Evolutionary conservation across 1,284 basidiomycete genomes (phyloP), one percentile per base, ranked within the genome.

Genomic region (Stereum hirsutum): DNA sequence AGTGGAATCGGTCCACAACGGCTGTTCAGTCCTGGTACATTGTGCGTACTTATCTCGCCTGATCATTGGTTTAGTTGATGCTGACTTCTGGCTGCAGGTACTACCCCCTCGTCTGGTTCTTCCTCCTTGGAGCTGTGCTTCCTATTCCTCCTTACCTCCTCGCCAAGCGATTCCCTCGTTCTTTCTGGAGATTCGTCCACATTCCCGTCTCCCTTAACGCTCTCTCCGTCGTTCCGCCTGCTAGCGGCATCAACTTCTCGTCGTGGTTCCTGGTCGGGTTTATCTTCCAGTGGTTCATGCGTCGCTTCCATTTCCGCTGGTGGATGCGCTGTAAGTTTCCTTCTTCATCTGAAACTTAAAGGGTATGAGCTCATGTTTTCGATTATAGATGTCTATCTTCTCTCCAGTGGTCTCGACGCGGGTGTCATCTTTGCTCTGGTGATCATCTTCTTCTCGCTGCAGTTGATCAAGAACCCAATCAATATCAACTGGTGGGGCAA

Each of bases 291-390:
- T 91, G 74, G 64, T 73, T 74, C 62, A 72, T 88, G 53, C 81
- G 85, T 47, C 79, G 84, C 50, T 77, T 66, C 63, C 81, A 79
- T 66, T 86, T 88, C 74, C 67, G 79, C 50, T 89, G 87, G 86
- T 89, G 87, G 86, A 83, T 87, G 77, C 77, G 85, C 41, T 91
- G 89, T 72, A 91, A 90, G n/a, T n/a, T n/a, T n/a, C n/a, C n/a
- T n/a, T n/a, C n/a, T n/a, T n/a, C n/a, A n/a, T n/a, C n/a, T n/a
- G n/a, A n/a, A n/a, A n/a, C n/a, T n/a, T n/a, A n/a, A n/a, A n/a
- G n/a, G n/a, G n/a, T n/a, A n/a, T n/a, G n/a, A n/a, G n/a, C n/a
- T n/a, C n/a, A n/a, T n/a, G n/a, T n/a, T n/a, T n/a, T n/a, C n/a
- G n/a, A n/a, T n/a, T n/a, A n/a, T n/a, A n/a, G n/a, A n/a, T n/a